A percentile compares a stretch with the other conserved stretches of the same genome.
Conservation (phyloP, 31 red algal species). For the Odonthalia washingtoniensis region DNA sequence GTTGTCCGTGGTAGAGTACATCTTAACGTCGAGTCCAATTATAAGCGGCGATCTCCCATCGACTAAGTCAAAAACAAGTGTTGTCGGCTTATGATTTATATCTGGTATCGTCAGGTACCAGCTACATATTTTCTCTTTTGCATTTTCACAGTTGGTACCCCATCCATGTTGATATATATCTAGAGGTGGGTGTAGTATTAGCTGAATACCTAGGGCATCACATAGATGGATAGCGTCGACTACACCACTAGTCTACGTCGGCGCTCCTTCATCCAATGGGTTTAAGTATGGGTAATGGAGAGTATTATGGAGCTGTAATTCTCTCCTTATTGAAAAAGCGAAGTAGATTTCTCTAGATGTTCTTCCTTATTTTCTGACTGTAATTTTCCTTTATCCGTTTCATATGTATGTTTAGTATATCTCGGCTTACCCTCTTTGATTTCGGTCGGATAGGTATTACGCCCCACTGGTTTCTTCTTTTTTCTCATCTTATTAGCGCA, state of each 20-base stretch:
- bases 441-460: too few relatives aligned
- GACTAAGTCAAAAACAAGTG: slow-evolving; percentile 36
- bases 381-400: neutral
- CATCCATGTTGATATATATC: neutral
- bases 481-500: neutral
- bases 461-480: too few relatives aligned
- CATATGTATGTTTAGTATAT: too few relatives aligned
- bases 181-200: neutral
- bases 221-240: neutral
- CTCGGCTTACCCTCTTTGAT: too few relatives aligned
- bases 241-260: neutral
- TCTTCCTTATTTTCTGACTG: neutral
- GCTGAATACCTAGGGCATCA: neutral
- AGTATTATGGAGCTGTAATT: neutral
- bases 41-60: slow-evolving; percentile 33
- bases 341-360: neutral
- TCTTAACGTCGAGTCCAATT: slow-evolving; percentile 12
- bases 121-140: slow-evolving; percentile 14
- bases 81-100: neutral
- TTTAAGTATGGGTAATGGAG: neutral
- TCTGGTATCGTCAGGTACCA: slow-evolving; percentile 46
- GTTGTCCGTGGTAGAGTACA: neutral
- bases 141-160: slow-evolving; percentile 16
- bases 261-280: neutral
- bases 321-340: neutral